Base-by-base conservation (phyloP, 805 yeast genomes). In the Kodamaea leandrae region DNA sequence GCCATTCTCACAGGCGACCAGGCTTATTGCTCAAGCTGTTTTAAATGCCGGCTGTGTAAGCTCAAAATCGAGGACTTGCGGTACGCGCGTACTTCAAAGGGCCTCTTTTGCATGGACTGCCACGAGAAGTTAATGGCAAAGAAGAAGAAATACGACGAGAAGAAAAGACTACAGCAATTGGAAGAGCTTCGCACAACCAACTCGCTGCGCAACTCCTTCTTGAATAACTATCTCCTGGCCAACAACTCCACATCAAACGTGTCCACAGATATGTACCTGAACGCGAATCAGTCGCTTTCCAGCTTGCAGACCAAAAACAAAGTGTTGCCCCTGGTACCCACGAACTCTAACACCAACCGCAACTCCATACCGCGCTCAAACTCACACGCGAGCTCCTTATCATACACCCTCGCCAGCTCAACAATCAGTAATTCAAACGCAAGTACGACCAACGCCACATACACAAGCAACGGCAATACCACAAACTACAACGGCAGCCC, bases 1-100 rank as follows among this genome's bases (percentile, higher is more conserved):
- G 98, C 99, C 10, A 90, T 93, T 21, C 71, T 91, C 24, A 89
- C 98, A 1, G 96, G 96, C 18, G 95, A 93, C 53, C 91, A 86
- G 58, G 96, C 98, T 2, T 93, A 87, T 61, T 93, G 98, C 61
- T 79, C 95, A 6, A 72, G 74, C 37, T 91, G 99, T 62, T 93
- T 91, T 67, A 80, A 80, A 53, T 91, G 99, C 62, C 78, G 91
- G 37, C 82, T 86, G 51, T 91, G 99, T 67, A 82, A 84, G 58
- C 77, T 77, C 46, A 82, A 83, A 43, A 91, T 91, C 46, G 95
- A 85, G 55, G 96, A 91, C 63, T 68, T 90, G 49, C 74, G 89
- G 50, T 93, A 93, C 60, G 97, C 97, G 12, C 76, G 96, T 56
- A 91, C 97, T 0, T 82, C 90, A 30, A 90, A 86, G 54, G 98